A percentile compares a stretch with the other conserved stretches of the same genome.
Evolutionary conservation across 345 rosid species (phyloP).

Genomic region (Populus deltoides): DNA sequence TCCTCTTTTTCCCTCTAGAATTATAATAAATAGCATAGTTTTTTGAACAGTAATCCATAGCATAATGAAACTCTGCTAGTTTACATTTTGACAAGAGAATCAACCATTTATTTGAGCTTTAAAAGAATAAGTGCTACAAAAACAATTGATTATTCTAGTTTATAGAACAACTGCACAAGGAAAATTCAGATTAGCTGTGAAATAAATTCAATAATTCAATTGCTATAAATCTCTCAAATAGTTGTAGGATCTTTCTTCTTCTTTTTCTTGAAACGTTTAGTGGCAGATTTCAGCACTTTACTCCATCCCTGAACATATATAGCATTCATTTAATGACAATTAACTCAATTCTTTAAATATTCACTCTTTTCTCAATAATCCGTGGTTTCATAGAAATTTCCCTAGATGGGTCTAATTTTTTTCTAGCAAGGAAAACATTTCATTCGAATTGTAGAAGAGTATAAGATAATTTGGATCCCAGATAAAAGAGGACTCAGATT

Average conservation of each 20-base stretch:
- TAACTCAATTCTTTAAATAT: neutral
- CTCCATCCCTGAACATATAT: constrained; percentile 54
- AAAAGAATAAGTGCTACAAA: neutral
- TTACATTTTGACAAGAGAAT: neutral
- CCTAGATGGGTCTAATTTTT: neutral
- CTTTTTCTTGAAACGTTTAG: constrained; percentile 70
- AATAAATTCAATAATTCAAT: neutral
- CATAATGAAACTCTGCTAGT: neutral
- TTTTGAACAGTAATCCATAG: neutral
- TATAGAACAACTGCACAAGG: neutral
- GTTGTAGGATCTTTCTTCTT: constrained; percentile 35
- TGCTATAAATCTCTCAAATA: constrained; percentile 24
- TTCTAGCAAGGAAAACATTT: neutral
- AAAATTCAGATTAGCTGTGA: neutral
- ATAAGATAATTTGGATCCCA: neutral
- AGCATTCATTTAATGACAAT: neutral
- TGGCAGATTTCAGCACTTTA: constrained; percentile 65
- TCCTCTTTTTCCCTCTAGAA: neutral
- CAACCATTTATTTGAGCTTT: neutral
- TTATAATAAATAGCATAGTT: too few relatives aligned
- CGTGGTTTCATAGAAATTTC: too few relatives aligned
- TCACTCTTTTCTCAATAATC: too few relatives aligned
- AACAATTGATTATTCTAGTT: neutral
- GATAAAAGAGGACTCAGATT: neutral
- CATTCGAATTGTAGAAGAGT: neutral